Base-by-base conservation (phyloP, 139 green algal species). In the Monoraphidium neglectum region DNA sequence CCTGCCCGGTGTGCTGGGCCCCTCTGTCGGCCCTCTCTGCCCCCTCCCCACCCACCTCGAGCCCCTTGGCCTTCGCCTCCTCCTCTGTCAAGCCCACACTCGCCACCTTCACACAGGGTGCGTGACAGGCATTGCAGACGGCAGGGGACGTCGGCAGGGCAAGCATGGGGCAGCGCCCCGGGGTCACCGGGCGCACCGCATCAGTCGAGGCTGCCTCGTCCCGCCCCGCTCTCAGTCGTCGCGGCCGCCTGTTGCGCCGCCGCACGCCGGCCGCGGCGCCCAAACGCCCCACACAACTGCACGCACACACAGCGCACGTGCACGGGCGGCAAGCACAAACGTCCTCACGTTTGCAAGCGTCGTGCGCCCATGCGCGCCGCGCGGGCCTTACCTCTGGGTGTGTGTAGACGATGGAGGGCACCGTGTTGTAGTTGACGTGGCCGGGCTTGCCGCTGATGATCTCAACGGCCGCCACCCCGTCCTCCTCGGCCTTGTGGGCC, bases 401-500 rank as follows among this genome's bases (percentile, higher is more conserved):
- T 0, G 97, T 99, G 90, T 99, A 99, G n/a, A 99, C 88, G 78
- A 99, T 98, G 80, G 76, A 87, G 1, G 97, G 97, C 37, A 99
- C 92, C 2, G 91, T 98, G 86, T 91, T 87, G 87, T 99, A 99
- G 87, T 99, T 97, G 6, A 99, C 95, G 77, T 99, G 95, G 23
- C 96, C 96, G 13, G 81, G 77, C 75, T 80, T 74, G 49, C 87
- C 88, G 21, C 90, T 93, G 21, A 99, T 89, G 49, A 94, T 91
- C 87, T 99, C 97, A 30, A 97, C 95, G 32, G 87, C 90, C 3
- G 96, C 94, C 23, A 99, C 89, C n/a, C 97, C 96, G 59, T 99
- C 97, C 86, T 99, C 97, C 88, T 99, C 97, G 3, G 97, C 97
- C 87, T 99, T 99, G 85, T 99, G 97, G 1, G 97, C 97, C 35